Evolutionary conservation across 306 rosid genomes (phyloP).

Genomic region (Biancaea sappan): DNA sequence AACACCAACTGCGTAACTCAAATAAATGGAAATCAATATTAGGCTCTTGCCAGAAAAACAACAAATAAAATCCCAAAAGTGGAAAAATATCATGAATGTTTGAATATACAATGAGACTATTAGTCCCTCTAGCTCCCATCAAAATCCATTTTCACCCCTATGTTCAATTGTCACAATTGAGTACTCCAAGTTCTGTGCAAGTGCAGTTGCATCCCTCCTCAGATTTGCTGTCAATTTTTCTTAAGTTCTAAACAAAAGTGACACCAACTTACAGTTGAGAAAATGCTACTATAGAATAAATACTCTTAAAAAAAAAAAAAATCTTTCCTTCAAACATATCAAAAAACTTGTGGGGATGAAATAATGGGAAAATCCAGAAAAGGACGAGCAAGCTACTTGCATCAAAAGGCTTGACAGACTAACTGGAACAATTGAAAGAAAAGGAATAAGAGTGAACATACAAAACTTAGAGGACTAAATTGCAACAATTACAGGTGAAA

Average conservation of each 20-base stretch:
- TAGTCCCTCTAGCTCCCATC: slow-evolving; percentile 8
- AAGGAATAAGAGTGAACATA: background rate
- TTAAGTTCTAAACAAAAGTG: background rate
- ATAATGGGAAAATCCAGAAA: background rate
- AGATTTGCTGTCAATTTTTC: background rate
- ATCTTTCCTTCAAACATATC: background rate
- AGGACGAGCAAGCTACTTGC: background rate
- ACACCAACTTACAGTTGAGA: background rate
- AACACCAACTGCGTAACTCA: slow-evolving; percentile 14
- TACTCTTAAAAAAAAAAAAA: too few species aligned
- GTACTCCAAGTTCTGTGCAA: background rate
- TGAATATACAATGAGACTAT: background rate
- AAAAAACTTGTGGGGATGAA: background rate
- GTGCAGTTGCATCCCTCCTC: slow-evolving; percentile 6
- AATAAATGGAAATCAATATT: slow-evolving; percentile 5
- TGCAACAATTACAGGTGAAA: slow-evolving; percentile 10
- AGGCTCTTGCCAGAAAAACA: background rate
- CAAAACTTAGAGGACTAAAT: background rate
- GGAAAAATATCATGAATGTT: slow-evolving; percentile 1
- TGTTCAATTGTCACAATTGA: slow-evolving; percentile 15
- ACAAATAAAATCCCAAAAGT: background rate
- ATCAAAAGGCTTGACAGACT: background rate
- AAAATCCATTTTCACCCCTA: slow-evolving; percentile 4
- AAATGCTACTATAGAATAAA: background rate
- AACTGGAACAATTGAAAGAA: slow-evolving; percentile 8